These are phyloP conservation scores for Fusarium tricinctum DNA, from an alignment of 2,329 filamentous ascomycete genomes.

Conservation along the genomic window DNA sequence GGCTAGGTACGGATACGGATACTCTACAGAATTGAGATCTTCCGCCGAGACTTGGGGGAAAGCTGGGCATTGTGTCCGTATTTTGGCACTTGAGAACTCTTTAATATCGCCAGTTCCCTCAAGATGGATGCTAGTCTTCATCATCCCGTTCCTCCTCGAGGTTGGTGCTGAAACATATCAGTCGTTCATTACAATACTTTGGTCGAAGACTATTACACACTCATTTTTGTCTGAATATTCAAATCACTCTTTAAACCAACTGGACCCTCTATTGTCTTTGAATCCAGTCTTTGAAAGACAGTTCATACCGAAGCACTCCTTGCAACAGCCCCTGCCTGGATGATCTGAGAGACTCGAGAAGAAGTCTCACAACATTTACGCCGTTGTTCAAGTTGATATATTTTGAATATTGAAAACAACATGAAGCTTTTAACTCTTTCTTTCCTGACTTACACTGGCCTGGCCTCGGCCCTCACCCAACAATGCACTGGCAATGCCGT, in stretches of 20 bases:
- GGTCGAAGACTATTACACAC: constrained; percentile 32
- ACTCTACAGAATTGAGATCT: constrained; percentile 40
- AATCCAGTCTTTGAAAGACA: constrained; percentile 33
- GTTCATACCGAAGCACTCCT: constrained; percentile 25
- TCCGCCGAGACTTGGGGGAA: constrained; percentile 20
- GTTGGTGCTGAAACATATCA: constrained; percentile 38
- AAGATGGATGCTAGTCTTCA: constrained; percentile 11
- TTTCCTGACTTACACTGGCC: constrained; percentile 50
- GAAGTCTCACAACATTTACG: constrained; percentile 12
- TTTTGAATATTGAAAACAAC: constrained; percentile 5
- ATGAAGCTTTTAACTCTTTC: constrained; percentile 53
- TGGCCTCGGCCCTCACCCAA: constrained; percentile 52
- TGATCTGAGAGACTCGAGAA: constrained; percentile 2
- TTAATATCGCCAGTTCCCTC: constrained; percentile 39
- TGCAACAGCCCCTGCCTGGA: background rate
- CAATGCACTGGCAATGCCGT: constrained; percentile 55
- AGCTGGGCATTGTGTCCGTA: constrained; percentile 30
- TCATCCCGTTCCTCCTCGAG: constrained; percentile 36
- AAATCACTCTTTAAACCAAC: constrained; percentile 35
- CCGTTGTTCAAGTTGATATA: background rate
- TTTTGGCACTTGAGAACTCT: constrained; percentile 19
- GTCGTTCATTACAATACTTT: constrained; percentile 34
- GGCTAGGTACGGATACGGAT: constrained; percentile 17
- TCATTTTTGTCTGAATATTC: constrained; percentile 45
- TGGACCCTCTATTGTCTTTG: constrained; percentile 32